Percentiles rank a stretch among this genome's conserved stretches.
phyloP scores from a whole-genome alignment of 257 asterid species.

The Lithospermum erythrorhizon region DNA sequence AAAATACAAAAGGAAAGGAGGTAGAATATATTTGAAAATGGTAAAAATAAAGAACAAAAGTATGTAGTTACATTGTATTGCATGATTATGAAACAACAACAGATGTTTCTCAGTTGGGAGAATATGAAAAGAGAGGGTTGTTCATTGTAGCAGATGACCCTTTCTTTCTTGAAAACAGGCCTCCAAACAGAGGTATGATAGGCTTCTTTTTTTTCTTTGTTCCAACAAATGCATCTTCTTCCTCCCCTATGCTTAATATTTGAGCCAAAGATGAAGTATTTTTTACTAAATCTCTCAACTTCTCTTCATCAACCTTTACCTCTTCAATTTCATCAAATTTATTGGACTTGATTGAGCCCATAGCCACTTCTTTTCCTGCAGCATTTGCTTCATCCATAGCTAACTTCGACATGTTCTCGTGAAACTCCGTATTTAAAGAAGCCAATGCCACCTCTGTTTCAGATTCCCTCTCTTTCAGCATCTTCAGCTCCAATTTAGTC shows the following conservation, averaged over 20 bases:
- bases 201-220: conserved; percentile 55
- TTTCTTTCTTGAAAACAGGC: conserved; percentile 49
- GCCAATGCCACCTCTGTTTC: conserved; percentile 74
- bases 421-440: conserved; percentile 71
- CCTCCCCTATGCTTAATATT: conserved; percentile 25
- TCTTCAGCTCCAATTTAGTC: conserved; percentile 48
- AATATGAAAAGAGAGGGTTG: conserved; percentile 43
- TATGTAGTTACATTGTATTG: not conserved
- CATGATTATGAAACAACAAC: not conserved
- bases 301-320: conserved; percentile 12
- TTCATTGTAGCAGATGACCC: conserved; percentile 29
- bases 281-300: conserved; percentile 12
- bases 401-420: conserved; percentile 59
- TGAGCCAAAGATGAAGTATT: conserved; percentile 37
- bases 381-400: conserved; percentile 55
- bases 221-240: conserved; percentile 29
- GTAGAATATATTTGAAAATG: too few relatives aligned
- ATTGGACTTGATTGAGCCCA: conserved; percentile 12
- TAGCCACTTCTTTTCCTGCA: conserved; percentile 16
- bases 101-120: conserved; percentile 14
- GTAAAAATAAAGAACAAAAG: too few relatives aligned
- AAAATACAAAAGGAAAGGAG: too few relatives aligned
- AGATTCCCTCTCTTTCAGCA: conserved; percentile 51
- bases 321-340: not conserved
- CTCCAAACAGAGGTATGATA: conserved; percentile 56